Evolutionary conservation across 495 filamentous ascomycete species (phyloP).

Genomic region (Trichoderma orchidacearum): DNA sequence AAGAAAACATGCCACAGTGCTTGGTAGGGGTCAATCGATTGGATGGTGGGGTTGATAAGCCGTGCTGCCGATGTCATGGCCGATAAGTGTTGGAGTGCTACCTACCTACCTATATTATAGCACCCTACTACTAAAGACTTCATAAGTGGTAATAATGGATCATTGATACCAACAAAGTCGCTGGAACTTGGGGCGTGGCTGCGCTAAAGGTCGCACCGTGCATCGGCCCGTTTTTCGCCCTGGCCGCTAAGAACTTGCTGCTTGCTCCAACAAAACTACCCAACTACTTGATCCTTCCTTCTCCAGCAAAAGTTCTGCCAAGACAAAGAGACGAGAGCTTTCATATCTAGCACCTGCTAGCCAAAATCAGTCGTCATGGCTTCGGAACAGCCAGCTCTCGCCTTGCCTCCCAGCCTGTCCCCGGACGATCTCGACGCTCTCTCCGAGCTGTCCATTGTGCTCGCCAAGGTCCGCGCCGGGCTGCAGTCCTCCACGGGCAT

Average conservation of each 20-base stretch:
- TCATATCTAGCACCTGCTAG: not conserved
- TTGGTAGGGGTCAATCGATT: not conserved
- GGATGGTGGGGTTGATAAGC: conserved; percentile 3
- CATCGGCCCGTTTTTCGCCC: not conserved
- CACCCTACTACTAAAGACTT: too few species aligned
- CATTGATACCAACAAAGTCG: too few species aligned
- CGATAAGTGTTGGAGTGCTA: not conserved
- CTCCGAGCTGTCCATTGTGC: conserved; percentile 64
- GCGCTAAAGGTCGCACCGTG: not conserved
- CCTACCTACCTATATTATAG: not conserved
- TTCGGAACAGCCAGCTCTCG: conserved; percentile 5
- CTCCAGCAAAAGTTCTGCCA: too few species aligned
- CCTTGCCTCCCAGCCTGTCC: conserved; percentile 33
- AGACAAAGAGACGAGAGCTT: too few species aligned
- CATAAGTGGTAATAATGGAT: too few species aligned
- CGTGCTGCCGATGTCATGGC: not conserved
- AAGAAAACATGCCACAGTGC: conserved; percentile 3
- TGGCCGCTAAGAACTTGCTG: not conserved
- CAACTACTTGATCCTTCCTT: too few species aligned
- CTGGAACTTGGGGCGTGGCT: not conserved
- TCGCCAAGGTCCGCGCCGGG: conserved; percentile 52
- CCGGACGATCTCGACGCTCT: conserved; percentile 68
- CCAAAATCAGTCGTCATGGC: not conserved
- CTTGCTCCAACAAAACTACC: too few species aligned
- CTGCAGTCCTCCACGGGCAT: conserved; percentile 6